phyloP scores from a whole-genome alignment of 768 basidiomycete genomes.

The Rhodotorula paludigena region DNA sequence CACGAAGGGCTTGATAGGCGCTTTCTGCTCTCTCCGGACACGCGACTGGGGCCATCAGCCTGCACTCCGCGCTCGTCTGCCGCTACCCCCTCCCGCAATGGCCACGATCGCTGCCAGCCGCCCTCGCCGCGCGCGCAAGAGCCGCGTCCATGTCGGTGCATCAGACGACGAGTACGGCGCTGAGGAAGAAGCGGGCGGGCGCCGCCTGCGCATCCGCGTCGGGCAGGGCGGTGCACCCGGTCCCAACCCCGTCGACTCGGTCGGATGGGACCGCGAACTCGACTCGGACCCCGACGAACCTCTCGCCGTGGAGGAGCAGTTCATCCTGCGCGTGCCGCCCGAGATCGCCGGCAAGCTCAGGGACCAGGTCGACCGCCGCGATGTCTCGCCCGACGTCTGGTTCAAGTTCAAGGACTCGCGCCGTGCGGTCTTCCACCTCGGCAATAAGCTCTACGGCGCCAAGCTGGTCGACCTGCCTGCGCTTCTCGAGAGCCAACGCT shows the following conservation, averaged over 20 bases:
- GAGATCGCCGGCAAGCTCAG: constrained; percentile 51
- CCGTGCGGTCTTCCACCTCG: constrained; percentile 81
- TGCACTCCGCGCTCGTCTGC: neutral
- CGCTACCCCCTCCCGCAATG: neutral
- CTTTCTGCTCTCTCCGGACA: too few relatives aligned
- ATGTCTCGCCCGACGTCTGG: constrained; percentile 79
- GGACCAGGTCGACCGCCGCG: constrained; percentile 74
- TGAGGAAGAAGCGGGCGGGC: neutral
- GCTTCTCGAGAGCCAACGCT: constrained; percentile 91
- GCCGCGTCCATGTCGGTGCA: neutral
- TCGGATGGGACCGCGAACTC: constrained; percentile 91
- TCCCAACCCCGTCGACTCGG: constrained; percentile 17
- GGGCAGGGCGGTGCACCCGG: constrained; percentile 3
- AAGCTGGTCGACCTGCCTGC: constrained; percentile 95
- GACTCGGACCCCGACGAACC: constrained; percentile 91
- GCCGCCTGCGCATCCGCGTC: constrained; percentile 11
- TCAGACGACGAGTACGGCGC: constrained; percentile 22
- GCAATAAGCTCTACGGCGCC: constrained; percentile 70
- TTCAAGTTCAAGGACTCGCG: constrained; percentile 98
- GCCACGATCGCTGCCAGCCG: constrained; percentile 19
- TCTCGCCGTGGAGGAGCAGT: constrained; percentile 92
- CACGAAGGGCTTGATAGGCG: too few relatives aligned
- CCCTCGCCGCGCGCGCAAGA: constrained; percentile 10
- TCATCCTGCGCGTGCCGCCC: constrained; percentile 75
- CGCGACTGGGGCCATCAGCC: too few relatives aligned